Base-by-base conservation (phyloP, 176 grass and related monocot genomes). In the Zea luxurians region DNA sequence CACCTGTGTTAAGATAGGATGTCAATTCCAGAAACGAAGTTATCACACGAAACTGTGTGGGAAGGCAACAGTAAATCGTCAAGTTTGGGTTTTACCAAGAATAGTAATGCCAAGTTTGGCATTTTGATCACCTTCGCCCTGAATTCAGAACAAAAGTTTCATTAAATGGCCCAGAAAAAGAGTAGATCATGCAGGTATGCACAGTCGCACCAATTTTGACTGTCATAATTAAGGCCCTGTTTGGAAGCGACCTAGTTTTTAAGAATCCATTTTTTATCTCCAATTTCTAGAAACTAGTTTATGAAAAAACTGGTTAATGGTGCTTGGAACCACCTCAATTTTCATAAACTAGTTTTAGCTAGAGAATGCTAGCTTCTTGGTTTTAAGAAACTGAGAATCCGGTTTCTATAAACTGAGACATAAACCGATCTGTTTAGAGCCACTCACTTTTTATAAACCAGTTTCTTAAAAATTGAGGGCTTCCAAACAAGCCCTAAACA, bases 71-170 rank as follows among this genome's bases (percentile, higher is more conserved):
- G 27, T 27, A 27, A 27, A 70, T 45, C 8, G 17, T 67, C n/a
- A 27, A 81, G 42, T 6, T 6, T 57, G 48, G 58, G 68, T 57
- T 66, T 67, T 99, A 99, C 96, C 96, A 69, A 99, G 96, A 70
- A 99, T 99, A 38, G 96, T 93, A 82, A 99, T 96, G 48, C 96
- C 96, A 81, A 99, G 96, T 87, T 96, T 99, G 21, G 92, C 86
- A 58, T 99, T 96, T 74, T 96, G 84, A 75, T 99, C 90, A 77
- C 90, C 92, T 82, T 78, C 88, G 1, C 88, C 90, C 90, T 99
- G 96, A 71, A 89, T 93, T 55, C 62, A 82, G 13, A 86, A 80
- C 15, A 76, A 10, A 65, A 76, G 4, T 49, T 80, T 65, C 37
- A 35, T 84, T 65, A 80, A 9, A 13, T 66, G 10, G 47, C 58